These are phyloP conservation scores for Russula foetens DNA, from an alignment of 768 basidiomycete genomes.

Conservation along the genomic window DNA sequence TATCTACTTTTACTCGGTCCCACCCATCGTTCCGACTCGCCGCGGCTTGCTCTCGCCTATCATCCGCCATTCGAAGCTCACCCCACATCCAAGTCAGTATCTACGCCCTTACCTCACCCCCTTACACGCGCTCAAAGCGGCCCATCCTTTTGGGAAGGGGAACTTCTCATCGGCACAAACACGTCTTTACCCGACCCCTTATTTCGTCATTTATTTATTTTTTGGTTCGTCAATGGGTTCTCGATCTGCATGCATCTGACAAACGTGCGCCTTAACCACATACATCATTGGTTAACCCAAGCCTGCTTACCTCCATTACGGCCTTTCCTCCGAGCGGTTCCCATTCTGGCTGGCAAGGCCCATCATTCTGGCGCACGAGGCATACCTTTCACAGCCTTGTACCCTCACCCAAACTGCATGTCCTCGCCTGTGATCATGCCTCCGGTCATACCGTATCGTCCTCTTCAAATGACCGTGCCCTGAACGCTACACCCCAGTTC, in stretches of 20 bases:
- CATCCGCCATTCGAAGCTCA: neutral
- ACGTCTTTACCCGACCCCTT: neutral
- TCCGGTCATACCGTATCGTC: neutral
- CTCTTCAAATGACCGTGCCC: neutral
- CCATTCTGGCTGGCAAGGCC: slow-evolving; percentile 6
- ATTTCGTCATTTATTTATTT: slow-evolving; percentile 17
- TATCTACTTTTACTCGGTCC: neutral
- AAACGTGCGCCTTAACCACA: slow-evolving; percentile 7
- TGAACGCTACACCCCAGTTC: neutral
- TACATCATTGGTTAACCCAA: slow-evolving; percentile 2
- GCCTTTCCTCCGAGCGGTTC: slow-evolving; percentile 3
- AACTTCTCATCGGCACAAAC: slow-evolving; percentile 3
- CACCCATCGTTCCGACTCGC: neutral
- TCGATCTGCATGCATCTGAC: slow-evolving; percentile 7
- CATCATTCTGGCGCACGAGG: slow-evolving; percentile 1
- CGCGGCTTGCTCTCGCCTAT: neutral
- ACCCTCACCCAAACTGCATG: slow-evolving; percentile 9
- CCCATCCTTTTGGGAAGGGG: neutral
- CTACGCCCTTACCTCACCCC: neutral
- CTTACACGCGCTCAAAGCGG: neutral
- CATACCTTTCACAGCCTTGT: neutral
- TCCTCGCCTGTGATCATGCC: neutral
- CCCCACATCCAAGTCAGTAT: neutral
- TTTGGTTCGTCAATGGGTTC: slow-evolving; percentile 1
- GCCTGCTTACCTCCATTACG: slow-evolving; percentile 10